Evolutionary conservation across 345 rosid genomes (phyloP).

Genomic region (Aegle marmelos): DNA sequence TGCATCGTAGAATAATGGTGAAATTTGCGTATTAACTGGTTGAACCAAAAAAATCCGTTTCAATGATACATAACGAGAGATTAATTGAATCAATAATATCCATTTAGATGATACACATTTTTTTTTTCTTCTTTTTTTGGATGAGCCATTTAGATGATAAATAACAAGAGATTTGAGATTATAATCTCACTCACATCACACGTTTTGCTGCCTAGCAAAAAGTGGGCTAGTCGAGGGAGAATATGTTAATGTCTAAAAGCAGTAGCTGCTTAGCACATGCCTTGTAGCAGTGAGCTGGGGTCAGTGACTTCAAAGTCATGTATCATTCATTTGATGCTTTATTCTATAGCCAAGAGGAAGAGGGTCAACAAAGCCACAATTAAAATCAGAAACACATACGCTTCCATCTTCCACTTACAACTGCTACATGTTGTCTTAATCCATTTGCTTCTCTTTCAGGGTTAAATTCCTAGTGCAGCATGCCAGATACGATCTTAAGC

Average conservation of each 20-base stretch:
- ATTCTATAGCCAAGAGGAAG: constrained; percentile 11
- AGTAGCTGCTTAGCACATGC: constrained; percentile 13
- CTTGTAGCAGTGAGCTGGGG: constrained; percentile 17
- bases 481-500: neutral
- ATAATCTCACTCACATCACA: neutral
- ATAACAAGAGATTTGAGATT: neutral
- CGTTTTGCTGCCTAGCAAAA: neutral
- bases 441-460: neutral
- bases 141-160: no score
- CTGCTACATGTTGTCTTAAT: neutral
- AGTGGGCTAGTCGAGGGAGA: constrained; percentile 18
- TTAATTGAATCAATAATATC: no score
- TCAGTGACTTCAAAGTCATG: constrained; percentile 12
- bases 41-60: neutral
- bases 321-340: constrained; percentile 7
- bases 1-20: neutral
- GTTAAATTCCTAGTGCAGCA: neutral
- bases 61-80: neutral
- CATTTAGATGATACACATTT: no score
- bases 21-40: neutral
- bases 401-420: constrained; percentile 6
- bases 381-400: neutral
- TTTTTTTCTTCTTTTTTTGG: no score
- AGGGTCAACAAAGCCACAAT: neutral
- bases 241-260: constrained; percentile 1